phyloP scores from a whole-genome alignment of 148 eudicot genomes.

The Camellia lanceoleosa region DNA sequence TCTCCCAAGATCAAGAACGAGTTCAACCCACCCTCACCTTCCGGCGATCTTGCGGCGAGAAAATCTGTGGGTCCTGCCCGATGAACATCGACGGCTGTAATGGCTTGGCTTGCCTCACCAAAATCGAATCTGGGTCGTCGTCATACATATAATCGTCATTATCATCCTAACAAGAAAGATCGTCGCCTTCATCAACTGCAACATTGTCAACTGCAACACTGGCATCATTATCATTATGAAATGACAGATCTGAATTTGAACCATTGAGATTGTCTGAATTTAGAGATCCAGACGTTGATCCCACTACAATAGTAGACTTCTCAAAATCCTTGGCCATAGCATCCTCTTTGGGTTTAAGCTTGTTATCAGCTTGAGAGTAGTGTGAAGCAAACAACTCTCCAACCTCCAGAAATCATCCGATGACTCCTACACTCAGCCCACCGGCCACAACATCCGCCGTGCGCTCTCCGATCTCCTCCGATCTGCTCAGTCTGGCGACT shows the following conservation, averaged over 20 bases:
- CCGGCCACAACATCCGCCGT: constrained; percentile 67
- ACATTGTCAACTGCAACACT: constrained; percentile 47
- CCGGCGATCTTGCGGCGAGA: too few species aligned
- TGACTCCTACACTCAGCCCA: constrained; percentile 56
- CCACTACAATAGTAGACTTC: constrained; percentile 22
- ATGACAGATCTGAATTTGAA: constrained; percentile 50
- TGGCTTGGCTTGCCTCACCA: too few species aligned
- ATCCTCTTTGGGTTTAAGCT: constrained; percentile 37
- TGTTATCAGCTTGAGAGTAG: constrained; percentile 19
- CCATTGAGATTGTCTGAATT: constrained; percentile 33
- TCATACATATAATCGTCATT: constrained; percentile 34
- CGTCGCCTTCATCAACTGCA: constrained; percentile 23
- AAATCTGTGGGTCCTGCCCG: too few species aligned
- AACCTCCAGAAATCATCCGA: constrained; percentile 26
- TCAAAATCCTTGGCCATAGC: constrained; percentile 25
- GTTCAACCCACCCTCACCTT: too few species aligned
- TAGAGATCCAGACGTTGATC: constrained; percentile 40
- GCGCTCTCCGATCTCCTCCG: constrained; percentile 48
- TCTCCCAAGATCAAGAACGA: too few species aligned
- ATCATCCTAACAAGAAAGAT: constrained; percentile 26
- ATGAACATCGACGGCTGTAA: too few species aligned
- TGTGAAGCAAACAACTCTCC: neutral
- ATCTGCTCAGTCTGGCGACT: constrained; percentile 59
- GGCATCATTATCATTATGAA: constrained; percentile 38
- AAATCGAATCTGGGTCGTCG: neutral